Base-by-base conservation (phyloP, 1,284 basidiomycete species). In the Malassezia obtusa region DNA sequence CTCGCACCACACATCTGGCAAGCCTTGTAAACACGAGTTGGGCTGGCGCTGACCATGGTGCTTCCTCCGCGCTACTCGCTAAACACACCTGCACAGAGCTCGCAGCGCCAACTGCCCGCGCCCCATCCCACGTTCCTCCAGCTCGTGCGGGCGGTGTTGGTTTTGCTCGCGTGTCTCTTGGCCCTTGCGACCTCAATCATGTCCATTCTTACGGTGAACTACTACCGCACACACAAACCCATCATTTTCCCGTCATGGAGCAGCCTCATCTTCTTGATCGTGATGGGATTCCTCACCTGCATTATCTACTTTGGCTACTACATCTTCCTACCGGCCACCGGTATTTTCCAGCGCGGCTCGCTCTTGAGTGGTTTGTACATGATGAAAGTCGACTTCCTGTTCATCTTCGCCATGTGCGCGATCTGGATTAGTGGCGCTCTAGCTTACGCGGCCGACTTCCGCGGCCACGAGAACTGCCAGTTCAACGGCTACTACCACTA, bases 401-500 rank as follows among this genome's bases (percentile, higher is more conserved):
- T 73, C 24, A 65, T 72, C 45, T 76, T 76, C 38, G 58, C 61
- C 22, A 59, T 76, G 54, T 61, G 62, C 49, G 67, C 71, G 10
- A 59, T 75, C 25, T 76, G 75, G 75, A 64, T 75, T 45, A 74
- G 71, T 44, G 73, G 71, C 24, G 69, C 75, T 4, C 39, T 76
- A 6, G 75, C 75, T 0, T 69, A 75, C 45, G 73, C 73, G 3
- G 46, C 48, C 45, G 75, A 76, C 50, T 46, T 75, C 37, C 61
- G 74, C 17, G 75, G 75, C 1, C 52, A 56, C 21, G 73, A 75
- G 43, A 75, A 75, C 55, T 76, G 75, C 45, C 52, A 58, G 38
- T 73, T 73, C 52, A 73, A 76, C 45, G 74, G 74, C 1, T 76
- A 75, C 58, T 73, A 65, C 60, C 75, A 76, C 53, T 75, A 75